A percentile compares a stretch with the other conserved stretches of the same genome.
phyloP scores from a whole-genome alignment of 1,284 basidiomycete genomes.

The Leccinum variabile region DNA sequence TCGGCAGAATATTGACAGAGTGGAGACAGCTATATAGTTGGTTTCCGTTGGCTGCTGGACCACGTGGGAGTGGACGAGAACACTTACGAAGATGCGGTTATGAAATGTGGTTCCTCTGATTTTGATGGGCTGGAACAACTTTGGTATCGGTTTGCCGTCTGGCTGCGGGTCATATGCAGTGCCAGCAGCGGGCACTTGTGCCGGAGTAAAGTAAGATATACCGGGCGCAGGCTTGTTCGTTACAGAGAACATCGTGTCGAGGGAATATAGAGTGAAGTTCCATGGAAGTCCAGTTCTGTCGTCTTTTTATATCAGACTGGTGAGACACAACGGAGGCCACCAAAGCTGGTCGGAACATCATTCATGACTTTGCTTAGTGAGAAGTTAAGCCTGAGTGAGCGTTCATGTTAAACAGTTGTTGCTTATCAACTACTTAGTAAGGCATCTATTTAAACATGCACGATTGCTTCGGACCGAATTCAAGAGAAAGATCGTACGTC shows the following conservation, averaged over 20 bases:
- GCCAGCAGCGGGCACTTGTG: slow-evolving; percentile 51
- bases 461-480: no score
- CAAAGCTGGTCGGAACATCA: background rate
- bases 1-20: slow-evolving; percentile 67
- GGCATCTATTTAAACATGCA: background rate
- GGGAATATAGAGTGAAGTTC: background rate
- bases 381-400: background rate
- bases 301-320: slow-evolving; percentile 9
- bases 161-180: slow-evolving; percentile 46
- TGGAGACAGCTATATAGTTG: slow-evolving; percentile 42
- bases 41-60: background rate
- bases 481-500: no score
- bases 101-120: slow-evolving; percentile 68
- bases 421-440: no score
- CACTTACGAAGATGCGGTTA: slow-evolving; percentile 65
- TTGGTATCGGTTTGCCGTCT: slow-evolving; percentile 48
- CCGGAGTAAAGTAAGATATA: slow-evolving; percentile 54
- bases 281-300: background rate
- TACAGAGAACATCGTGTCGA: slow-evolving; percentile 13
- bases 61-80: background rate
- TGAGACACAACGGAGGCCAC: background rate
- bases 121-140: slow-evolving; percentile 62
- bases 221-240: slow-evolving; percentile 39
- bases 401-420: no score
- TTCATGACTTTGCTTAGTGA: slow-evolving; percentile 2